These are phyloP conservation scores for Malus asiatica DNA, from an alignment of 306 rosid genomes.

Conservation along the genomic window DNA sequence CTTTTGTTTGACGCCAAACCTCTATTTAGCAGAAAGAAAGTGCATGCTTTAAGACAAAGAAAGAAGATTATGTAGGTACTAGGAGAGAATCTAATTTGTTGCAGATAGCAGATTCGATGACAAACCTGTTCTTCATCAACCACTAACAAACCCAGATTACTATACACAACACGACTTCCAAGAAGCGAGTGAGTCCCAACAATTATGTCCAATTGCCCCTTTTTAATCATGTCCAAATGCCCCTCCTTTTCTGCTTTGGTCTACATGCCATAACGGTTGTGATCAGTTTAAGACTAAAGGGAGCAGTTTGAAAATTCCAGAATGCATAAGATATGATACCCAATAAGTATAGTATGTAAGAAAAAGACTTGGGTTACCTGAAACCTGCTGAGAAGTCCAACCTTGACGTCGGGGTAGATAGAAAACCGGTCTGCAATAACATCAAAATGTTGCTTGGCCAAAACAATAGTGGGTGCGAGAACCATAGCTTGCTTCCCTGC, in stretches of 20 bases:
- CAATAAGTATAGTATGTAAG: background rate
- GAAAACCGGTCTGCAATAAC: constrained; percentile 81
- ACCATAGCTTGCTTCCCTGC: constrained; percentile 95
- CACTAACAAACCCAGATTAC: constrained; percentile 84
- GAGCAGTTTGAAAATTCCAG: constrained; percentile 2
- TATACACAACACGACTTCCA: constrained; percentile 85
- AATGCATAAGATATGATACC: background rate
- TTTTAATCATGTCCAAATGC: constrained; percentile 62
- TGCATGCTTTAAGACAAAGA: constrained; percentile 5
- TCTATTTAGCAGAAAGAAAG: constrained; percentile 39
- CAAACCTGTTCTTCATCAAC: constrained; percentile 96
- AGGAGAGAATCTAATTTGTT: constrained; percentile 12
- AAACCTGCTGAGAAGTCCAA: constrained; percentile 89
- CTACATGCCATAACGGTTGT: constrained; percentile 46
- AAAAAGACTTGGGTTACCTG: constrained; percentile 48
- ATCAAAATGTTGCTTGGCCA: constrained; percentile 90
- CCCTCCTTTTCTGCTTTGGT: constrained; percentile 75
- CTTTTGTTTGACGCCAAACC: constrained; percentile 98
- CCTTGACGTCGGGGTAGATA: constrained; percentile 45
- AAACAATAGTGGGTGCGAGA: constrained; percentile 90
- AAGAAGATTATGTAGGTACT: background rate
- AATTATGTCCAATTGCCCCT: constrained; percentile 66
- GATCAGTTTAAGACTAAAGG: constrained; percentile 27
- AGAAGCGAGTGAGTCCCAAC: constrained; percentile 96
- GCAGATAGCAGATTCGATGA: constrained; percentile 9